Percentiles rank a stretch among this genome's conserved stretches.
These are phyloP conservation scores for Chaetomium sp. DNA, from an alignment of 2,329 filamentous ascomycete species.

Conservation along the genomic window DNA sequence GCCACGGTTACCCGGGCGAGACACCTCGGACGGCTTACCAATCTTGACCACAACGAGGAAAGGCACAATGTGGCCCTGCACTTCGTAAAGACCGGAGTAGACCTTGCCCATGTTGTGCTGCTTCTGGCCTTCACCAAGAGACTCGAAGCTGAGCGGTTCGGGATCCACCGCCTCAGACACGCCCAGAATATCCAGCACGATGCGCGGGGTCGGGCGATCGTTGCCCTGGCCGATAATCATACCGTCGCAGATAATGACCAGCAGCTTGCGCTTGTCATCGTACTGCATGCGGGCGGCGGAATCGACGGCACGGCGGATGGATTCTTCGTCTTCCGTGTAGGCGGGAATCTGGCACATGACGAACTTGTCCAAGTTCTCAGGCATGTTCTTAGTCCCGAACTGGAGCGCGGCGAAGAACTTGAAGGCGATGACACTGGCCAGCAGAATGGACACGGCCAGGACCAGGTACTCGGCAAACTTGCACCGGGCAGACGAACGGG, in stretches of 20 bases:
- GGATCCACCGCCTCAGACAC: constrained; percentile 91
- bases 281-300: constrained; percentile 93
- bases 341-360: constrained; percentile 96
- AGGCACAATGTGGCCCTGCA: constrained; percentile 94
- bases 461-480: constrained; percentile 86
- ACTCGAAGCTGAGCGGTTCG: constrained; percentile 93
- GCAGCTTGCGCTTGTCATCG: constrained; percentile 94
- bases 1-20: constrained; percentile 91
- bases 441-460: constrained; percentile 72
- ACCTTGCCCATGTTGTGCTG: constrained; percentile 99
- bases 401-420: constrained; percentile 97
- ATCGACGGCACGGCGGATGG: constrained; percentile 91
- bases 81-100: constrained; percentile 95
- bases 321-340: constrained; percentile 98
- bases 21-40: constrained; percentile 94
- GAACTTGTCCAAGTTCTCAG: constrained; percentile 97
- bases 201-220: constrained; percentile 88
- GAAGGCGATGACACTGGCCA: constrained; percentile 80
- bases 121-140: constrained; percentile 88
- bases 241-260: constrained; percentile 89
- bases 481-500: constrained; percentile 77
- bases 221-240: constrained; percentile 99
- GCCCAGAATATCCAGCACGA: constrained; percentile 93
- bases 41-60: constrained; percentile 97
- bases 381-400: constrained; percentile 83